Evolutionary conservation across 257 asterid species (phyloP), one percentile per base, ranked within the genome.

Genomic region (Solanum pimpinellifolium): DNA sequence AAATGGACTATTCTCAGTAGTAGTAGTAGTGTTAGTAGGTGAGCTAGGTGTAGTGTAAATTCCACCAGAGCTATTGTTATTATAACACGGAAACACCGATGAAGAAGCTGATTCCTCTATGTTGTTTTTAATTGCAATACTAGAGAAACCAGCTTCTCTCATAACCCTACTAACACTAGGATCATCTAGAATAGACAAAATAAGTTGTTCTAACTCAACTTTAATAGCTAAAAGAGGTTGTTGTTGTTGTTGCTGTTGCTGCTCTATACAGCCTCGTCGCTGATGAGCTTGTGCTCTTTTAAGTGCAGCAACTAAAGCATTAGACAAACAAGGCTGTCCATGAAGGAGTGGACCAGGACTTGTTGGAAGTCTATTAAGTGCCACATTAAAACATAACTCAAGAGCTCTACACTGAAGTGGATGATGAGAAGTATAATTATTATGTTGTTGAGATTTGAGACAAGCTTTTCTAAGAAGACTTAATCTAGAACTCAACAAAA

Each of bases 91-190:
- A 68, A 93, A 93, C 33, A 93, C 95, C 27, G 95, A 89, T 33
- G 95, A 89, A 73, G 83, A 88, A 13, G 84, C 47, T 11, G 83
- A 68, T 21, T 92, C 95, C 73, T 93, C 96, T 11, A 96, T 73
- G 42, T 90, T 92, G 76, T 21, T 88, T 85, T 96, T 96, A 18
- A 94, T 95, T 2, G 92, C 88, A 14, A 93, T 89, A 89, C 96
- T 92, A 23, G 95, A 94, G 80, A 96, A 95, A 0, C 99, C 98
- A 66, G 99, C 99, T 87, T 96, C 99, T 23, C 96, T 88, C 99
- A 96, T 95, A 35, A 95, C 98, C 88, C 98, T 86, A 72, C 97
- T 94, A 2, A 95, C 98, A 84, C 97, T 95, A 2, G 98, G 98
- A 85, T 95, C 98, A 86, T 95, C 98, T 21, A 95, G 85, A 27